A percentile compares a stretch with the other conserved stretches of the same genome.
Conservation (phyloP, 2,329 filamentous ascomycete genomes). For the Cladophialophora yegresii region DNA sequence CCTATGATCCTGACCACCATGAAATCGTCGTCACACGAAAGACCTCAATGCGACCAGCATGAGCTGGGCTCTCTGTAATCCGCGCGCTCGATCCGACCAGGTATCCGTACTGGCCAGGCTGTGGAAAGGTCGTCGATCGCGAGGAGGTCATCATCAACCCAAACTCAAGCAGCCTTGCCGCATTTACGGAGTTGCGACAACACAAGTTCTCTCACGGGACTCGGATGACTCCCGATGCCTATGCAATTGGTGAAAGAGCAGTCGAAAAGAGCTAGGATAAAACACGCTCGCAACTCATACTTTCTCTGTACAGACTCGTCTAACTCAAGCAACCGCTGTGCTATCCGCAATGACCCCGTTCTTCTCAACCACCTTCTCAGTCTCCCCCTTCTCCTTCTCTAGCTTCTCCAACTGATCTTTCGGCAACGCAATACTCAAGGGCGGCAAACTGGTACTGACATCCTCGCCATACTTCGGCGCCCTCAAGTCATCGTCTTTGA, state of each 20-base stretch:
- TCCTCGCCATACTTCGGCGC: slow-evolving; percentile 29
- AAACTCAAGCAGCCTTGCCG: not conserved
- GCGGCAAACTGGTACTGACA: slow-evolving; percentile 25
- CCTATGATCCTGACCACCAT: not conserved
- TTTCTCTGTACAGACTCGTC: not conserved
- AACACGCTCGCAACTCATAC: not conserved
- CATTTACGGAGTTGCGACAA: not conserved
- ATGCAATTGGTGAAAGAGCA: not conserved
- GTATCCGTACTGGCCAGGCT: not conserved
- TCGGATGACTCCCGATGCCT: not conserved
- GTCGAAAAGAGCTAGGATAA: not conserved
- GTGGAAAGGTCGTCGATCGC: not conserved
- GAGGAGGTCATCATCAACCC: not conserved
- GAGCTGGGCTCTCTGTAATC: not conserved
- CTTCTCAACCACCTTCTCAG: not conserved
- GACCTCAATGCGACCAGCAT: not conserved
- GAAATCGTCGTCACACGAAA: not conserved
- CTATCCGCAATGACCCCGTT: slow-evolving; percentile 1
- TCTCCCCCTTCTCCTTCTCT: slow-evolving; percentile 12
- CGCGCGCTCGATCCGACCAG: not conserved
- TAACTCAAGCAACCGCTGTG: not conserved
- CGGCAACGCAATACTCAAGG: slow-evolving; percentile 27
- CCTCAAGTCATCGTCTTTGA: slow-evolving; percentile 25
- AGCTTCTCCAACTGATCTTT: slow-evolving; percentile 25
- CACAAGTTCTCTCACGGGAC: not conserved